Evolutionary conservation across 371 early-diverging fungal genomes (phyloP), one percentile per base, ranked within the genome.

Genomic region (Funneliformis caledonium): DNA sequence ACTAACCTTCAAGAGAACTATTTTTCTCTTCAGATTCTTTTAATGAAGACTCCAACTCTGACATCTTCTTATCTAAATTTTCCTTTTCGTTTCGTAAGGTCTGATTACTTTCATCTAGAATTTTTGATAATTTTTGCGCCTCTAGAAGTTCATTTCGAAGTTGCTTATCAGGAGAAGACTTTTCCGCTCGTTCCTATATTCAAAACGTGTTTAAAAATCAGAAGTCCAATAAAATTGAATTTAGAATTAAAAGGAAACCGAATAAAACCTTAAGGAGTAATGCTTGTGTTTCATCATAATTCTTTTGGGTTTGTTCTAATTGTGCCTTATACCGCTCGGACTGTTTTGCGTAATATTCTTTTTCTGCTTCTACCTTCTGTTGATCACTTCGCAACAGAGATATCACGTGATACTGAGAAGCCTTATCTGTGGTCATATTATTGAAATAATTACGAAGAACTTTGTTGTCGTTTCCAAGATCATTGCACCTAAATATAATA

Each of bases 101-200:
- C 33, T 52, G n/a, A 16, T 72, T 72, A 16, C 72, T 72, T 72
- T 72, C 72, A 5, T 72, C 33, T 52, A 72, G 72, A 10, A 72
- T n/a, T 33, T 72, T 72, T 31, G 50, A 22, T 72, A 48, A 50
- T 26, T 22, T 50, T 3, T 72, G 26, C 16, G 47, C 50, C 31
- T 47, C 72, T 31, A 26, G 50, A 52, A 72, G 72, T 16, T 72
- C 50, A 9, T 26, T 22, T 10, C 26, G 22, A 22, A 47, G 33
- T 72, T 72, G 47, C 19, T 72, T 31, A 22, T 48, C n/a, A 31
- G n/a, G 31, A 14, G 16, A 31, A 0, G 33, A 2, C 43, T 70
- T 70, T 31, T 72, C 72, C 31, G 26, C 12, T 50, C 72, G 72
- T 72, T 72, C 72, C 72, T 72, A 12, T 64, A 31, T 64, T 11